Evolutionary conservation across 192 early-diverging fungal species (phyloP).

Genomic region (Mortierella alpina): DNA sequence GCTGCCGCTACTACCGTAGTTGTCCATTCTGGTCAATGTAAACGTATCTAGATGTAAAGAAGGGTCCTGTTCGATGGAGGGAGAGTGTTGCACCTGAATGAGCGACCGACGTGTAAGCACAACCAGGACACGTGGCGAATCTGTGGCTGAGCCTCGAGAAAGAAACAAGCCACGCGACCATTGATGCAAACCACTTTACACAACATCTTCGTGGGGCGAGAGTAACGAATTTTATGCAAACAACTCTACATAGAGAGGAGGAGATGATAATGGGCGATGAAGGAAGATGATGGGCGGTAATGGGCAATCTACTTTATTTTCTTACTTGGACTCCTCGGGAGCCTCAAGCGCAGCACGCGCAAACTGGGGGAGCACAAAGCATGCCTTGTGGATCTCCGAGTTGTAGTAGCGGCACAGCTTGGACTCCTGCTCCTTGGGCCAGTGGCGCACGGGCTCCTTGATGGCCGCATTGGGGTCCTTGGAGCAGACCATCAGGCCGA

Average conservation of each 20-base stretch:
- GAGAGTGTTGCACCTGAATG: background rate
- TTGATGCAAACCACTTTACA: no score
- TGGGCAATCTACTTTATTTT: no score
- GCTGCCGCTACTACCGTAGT: background rate
- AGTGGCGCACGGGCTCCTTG: constrained; percentile 79
- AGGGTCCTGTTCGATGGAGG: background rate
- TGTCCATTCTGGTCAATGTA: background rate
- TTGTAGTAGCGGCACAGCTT: constrained; percentile 94
- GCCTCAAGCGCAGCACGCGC: constrained; percentile 72
- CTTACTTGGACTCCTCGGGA: constrained; percentile 51
- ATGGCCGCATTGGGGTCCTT: constrained; percentile 82
- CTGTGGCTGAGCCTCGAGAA: no score
- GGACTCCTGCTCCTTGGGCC: constrained; percentile 82
- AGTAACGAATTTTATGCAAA: no score
- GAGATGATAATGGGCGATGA: no score
- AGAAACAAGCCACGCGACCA: no score
- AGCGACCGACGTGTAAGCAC: no score
- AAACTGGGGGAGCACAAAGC: constrained; percentile 95
- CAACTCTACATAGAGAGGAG: background rate
- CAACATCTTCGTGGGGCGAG: no score
- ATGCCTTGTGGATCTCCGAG: constrained; percentile 88
- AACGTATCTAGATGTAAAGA: background rate
- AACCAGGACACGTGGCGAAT: no score
- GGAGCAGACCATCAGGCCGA: constrained; percentile 95
- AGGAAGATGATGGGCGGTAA: no score